Evolutionary conservation across 345 rosid genomes (phyloP).

Genomic region (Camelina laxa): DNA sequence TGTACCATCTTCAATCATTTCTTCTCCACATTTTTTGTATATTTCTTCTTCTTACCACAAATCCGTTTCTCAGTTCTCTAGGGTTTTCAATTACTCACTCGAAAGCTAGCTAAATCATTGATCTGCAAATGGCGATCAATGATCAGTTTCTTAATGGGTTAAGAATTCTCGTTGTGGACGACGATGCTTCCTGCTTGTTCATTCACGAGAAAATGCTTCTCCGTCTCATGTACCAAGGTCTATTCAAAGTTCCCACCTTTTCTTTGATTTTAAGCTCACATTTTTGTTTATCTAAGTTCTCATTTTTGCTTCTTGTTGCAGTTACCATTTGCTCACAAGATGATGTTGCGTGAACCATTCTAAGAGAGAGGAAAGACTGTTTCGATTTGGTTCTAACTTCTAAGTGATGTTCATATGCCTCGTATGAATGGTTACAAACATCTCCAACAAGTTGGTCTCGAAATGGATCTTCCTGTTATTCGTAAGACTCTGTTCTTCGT

Average conservation of each 20-base stretch:
- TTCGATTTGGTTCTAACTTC: slow-evolving; percentile 74
- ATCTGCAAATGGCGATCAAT: slow-evolving; percentile 31
- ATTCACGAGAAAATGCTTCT: slow-evolving; percentile 75
- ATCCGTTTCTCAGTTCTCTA: slow-evolving; percentile 1
- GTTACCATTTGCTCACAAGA: slow-evolving; percentile 83
- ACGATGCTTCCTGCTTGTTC: slow-evolving; percentile 65
- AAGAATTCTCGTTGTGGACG: slow-evolving; percentile 82
- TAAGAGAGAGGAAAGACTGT: slow-evolving; percentile 66
- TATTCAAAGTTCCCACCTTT: slow-evolving; percentile 5
- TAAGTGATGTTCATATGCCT: slow-evolving; percentile 88
- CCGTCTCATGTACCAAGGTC: slow-evolving; percentile 66
- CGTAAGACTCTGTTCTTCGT: slow-evolving; percentile 48
- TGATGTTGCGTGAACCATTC: slow-evolving; percentile 57
- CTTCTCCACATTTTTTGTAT: slow-evolving; percentile 8
- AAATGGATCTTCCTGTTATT: slow-evolving; percentile 92
- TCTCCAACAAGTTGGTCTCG: slow-evolving; percentile 79
- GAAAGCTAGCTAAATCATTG: neutral
- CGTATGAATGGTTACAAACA: slow-evolving; percentile 87
- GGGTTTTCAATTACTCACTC: slow-evolving; percentile 7
- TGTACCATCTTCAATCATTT: slow-evolving; percentile 43
- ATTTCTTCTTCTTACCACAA: slow-evolving; percentile 7
- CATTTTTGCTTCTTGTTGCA: slow-evolving; percentile 23
- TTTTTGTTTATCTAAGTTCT: neutral
- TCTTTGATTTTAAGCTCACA: neutral
- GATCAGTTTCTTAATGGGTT: slow-evolving; percentile 74